phyloP scores from a whole-genome alignment of 306 rosid genomes.

The Lithocarpus polystachyus region DNA sequence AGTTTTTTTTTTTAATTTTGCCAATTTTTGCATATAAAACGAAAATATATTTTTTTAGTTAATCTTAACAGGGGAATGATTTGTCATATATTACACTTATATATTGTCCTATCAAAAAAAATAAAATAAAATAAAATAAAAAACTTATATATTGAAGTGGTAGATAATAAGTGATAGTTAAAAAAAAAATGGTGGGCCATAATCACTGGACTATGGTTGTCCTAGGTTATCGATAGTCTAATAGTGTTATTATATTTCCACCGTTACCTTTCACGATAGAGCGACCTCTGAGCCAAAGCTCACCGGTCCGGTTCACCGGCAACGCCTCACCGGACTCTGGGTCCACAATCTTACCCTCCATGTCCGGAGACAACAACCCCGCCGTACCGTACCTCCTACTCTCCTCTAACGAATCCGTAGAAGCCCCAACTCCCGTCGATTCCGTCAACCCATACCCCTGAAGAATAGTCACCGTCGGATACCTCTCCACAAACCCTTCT shows the following conservation, averaged over 20 bases:
- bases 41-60: too few species aligned
- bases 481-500: slow-evolving; percentile 72
- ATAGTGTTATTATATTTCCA: background rate
- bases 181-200: too few species aligned
- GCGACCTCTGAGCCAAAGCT: slow-evolving; percentile 90
- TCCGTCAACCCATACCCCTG: slow-evolving; percentile 94
- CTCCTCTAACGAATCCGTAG: slow-evolving; percentile 85
- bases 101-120: too few species aligned
- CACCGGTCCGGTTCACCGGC: slow-evolving; percentile 64
- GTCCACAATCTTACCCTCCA: slow-evolving; percentile 67
- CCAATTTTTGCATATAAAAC: too few species aligned
- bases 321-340: slow-evolving; percentile 45
- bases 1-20: too few species aligned
- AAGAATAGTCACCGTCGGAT: slow-evolving; percentile 50
- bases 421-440: slow-evolving; percentile 75
- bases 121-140: too few species aligned
- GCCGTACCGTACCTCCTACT: slow-evolving; percentile 87
- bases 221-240: too few species aligned
- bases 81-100: too few species aligned
- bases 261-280: slow-evolving; percentile 69
- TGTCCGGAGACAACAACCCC: slow-evolving; percentile 61
- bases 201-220: too few species aligned
- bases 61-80: too few species aligned
- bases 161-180: too few species aligned
- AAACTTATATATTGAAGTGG: too few species aligned